phyloP scores from a whole-genome alignment of 371 early-diverging fungal genomes.

The Mortierella sp. region DNA sequence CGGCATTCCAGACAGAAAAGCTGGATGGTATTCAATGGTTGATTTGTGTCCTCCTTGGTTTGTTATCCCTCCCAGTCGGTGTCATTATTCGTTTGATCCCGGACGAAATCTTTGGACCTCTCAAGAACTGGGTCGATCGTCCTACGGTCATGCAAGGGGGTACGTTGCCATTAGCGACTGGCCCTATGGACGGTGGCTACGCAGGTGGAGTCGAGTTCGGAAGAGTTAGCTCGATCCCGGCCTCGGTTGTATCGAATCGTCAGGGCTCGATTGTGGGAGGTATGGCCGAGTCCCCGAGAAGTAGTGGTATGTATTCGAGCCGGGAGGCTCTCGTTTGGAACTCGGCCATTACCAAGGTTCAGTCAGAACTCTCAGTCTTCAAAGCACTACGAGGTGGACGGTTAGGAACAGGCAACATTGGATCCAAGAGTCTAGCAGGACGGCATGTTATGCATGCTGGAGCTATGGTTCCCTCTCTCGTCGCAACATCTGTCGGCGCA shows the following conservation, averaged over 20 bases:
- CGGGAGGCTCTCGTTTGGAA: slow-evolving; percentile 21
- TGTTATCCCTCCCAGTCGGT: slow-evolving; percentile 74
- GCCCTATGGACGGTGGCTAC: background rate
- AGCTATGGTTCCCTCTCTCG: slow-evolving; percentile 61
- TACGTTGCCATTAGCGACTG: background rate
- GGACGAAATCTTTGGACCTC: slow-evolving; percentile 41
- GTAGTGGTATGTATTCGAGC: too few relatives aligned
- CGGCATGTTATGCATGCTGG: slow-evolving; percentile 54
- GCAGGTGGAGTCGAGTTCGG: background rate
- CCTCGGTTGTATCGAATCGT: background rate
- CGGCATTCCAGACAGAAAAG: slow-evolving; percentile 63
- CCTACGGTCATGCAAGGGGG: background rate
- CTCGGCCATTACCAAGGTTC: slow-evolving; percentile 21
- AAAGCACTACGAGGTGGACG: slow-evolving; percentile 40
- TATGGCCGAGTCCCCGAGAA: background rate
- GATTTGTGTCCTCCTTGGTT: slow-evolving; percentile 67
- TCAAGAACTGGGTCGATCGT: slow-evolving; percentile 5
- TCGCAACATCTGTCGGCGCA: background rate
- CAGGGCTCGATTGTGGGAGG: background rate
- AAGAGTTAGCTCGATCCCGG: slow-evolving; percentile 4
- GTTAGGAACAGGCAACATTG: background rate
- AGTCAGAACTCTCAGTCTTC: slow-evolving; percentile 23
- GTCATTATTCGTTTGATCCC: slow-evolving; percentile 70
- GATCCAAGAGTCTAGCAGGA: slow-evolving; percentile 10
- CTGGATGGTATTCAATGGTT: slow-evolving; percentile 67